Evolutionary conservation across 2,329 filamentous ascomycete species (phyloP).

Genomic region (Phialemonium atrogriseum): DNA sequence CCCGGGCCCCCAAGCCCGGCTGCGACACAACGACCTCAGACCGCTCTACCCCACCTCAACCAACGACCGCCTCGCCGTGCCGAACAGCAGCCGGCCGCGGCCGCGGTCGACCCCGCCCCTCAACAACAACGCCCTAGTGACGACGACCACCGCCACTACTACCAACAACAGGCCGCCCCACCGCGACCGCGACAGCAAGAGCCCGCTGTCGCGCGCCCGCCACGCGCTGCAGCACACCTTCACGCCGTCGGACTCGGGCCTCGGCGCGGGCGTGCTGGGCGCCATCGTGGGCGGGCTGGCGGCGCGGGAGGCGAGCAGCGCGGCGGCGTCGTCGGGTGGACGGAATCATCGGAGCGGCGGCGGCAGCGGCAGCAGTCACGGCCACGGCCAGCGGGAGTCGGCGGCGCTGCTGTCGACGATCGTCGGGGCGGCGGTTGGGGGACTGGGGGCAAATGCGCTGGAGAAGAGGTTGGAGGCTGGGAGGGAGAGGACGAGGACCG

Average conservation of each 20-base stretch:
- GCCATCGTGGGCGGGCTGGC: constrained; percentile 46
- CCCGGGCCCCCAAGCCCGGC: constrained; percentile 10
- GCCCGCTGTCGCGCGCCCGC: constrained; percentile 31
- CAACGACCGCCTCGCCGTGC: constrained; percentile 3
- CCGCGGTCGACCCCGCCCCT: constrained; percentile 24
- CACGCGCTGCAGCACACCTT: constrained; percentile 37
- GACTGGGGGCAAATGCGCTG: constrained; percentile 44
- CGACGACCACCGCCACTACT: constrained; percentile 17
- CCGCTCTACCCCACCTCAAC: constrained; percentile 15
- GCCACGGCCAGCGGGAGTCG: constrained; percentile 18
- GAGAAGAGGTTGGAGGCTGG: constrained; percentile 33
- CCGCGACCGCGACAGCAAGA: constrained; percentile 12
- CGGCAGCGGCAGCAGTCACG: constrained; percentile 18
- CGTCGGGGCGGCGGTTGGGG: constrained; percentile 45
- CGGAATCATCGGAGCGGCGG: constrained; percentile 17
- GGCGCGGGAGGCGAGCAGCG: constrained; percentile 39
- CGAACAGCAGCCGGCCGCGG: constrained; percentile 10
- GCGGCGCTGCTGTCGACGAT: constrained; percentile 38
- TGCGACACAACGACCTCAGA: constrained; percentile 19
- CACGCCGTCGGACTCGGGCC: constrained; percentile 36
- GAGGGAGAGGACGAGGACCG: constrained; percentile 22
- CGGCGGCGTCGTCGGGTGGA: too few relatives aligned
- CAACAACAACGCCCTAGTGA: too few relatives aligned
- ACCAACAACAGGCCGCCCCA: too few relatives aligned
- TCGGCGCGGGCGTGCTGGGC: constrained; percentile 43